These are phyloP conservation scores for Medicago ruthenica DNA, from an alignment of 306 rosid species.

Conservation along the genomic window DNA sequence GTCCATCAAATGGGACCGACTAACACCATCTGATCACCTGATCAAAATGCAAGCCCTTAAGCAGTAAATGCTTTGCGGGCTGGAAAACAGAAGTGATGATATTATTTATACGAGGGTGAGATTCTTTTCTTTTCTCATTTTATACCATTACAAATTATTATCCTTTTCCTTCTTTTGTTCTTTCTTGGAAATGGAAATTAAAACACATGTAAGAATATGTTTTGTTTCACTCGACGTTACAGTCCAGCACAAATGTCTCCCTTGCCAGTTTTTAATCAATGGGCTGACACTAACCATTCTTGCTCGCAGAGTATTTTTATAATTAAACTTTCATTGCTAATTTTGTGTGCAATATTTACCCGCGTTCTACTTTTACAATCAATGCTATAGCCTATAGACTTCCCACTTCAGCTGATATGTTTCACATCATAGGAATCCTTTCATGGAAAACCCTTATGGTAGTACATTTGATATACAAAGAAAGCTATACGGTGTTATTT, in stretches of 20 bases:
- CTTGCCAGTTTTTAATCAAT: conserved; percentile 35
- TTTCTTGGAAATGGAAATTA: conserved; percentile 42
- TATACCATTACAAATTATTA: not conserved
- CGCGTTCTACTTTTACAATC: conserved; percentile 12
- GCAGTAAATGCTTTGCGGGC: conserved; percentile 17
- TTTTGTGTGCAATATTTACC: conserved; percentile 20
- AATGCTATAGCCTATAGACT: not conserved
- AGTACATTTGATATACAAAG: not conserved
- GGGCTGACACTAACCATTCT: conserved; percentile 38
- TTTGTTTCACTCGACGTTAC: conserved; percentile 13
- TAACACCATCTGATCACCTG: conserved; percentile 32
- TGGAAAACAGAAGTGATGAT: conserved; percentile 24
- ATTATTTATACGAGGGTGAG: conserved; percentile 35
- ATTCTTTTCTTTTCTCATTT: conserved; percentile 11
- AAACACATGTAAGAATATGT: conserved; percentile 36
- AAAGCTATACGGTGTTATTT: not conserved
- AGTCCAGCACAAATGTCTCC: conserved; percentile 10
- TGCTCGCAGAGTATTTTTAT: conserved; percentile 33
- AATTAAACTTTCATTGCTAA: conserved; percentile 28
- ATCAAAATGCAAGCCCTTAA: conserved; percentile 33
- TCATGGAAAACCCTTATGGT: not conserved
- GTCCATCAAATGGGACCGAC: conserved; percentile 8
- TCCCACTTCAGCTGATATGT: conserved; percentile 13
- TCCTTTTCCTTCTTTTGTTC: conserved; percentile 17
- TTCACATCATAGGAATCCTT: not conserved